Evolutionary conservation across 305 asterid species (phyloP).

Genomic region (Fraxinus platypoda): DNA sequence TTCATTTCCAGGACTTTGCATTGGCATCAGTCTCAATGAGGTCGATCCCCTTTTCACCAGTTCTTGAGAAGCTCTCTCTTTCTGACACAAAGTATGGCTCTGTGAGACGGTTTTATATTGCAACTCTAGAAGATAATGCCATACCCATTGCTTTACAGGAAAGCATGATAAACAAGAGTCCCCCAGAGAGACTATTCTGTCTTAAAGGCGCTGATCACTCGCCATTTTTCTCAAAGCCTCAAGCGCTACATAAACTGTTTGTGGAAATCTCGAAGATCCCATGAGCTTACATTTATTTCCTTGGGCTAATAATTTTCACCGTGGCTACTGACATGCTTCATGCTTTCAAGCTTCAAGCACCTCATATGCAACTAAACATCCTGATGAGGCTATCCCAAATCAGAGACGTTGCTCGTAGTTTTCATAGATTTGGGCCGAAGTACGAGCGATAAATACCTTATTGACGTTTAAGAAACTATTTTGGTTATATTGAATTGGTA

Average conservation of each 20-base stretch:
- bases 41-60: conserved; percentile 81
- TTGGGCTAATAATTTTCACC: background rate
- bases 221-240: conserved; percentile 96
- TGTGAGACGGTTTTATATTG: conserved; percentile 73
- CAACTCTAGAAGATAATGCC: conserved; percentile 87
- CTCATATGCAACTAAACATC: background rate
- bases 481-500: background rate
- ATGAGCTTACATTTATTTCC: conserved; percentile 22
- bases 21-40: conserved; percentile 96
- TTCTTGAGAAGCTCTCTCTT: conserved; percentile 78
- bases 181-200: conserved; percentile 69
- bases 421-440: background rate
- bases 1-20: conserved; percentile 70
- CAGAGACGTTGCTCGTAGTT: background rate
- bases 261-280: conserved; percentile 76
- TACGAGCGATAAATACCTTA: background rate
- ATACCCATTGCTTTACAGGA: conserved; percentile 72
- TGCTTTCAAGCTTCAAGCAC: background rate
- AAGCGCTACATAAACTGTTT: conserved; percentile 74
- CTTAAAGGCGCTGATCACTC: conserved; percentile 95
- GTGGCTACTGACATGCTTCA: background rate
- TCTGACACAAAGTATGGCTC: conserved; percentile 72
- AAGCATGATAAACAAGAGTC: conserved; percentile 55
- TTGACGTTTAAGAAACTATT: background rate
- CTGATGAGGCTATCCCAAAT: background rate